A percentile compares a stretch with the other conserved stretches of the same genome.
Evolutionary conservation across 371 early-diverging fungal genomes (phyloP).

Genomic region (Mortierella sp.): DNA sequence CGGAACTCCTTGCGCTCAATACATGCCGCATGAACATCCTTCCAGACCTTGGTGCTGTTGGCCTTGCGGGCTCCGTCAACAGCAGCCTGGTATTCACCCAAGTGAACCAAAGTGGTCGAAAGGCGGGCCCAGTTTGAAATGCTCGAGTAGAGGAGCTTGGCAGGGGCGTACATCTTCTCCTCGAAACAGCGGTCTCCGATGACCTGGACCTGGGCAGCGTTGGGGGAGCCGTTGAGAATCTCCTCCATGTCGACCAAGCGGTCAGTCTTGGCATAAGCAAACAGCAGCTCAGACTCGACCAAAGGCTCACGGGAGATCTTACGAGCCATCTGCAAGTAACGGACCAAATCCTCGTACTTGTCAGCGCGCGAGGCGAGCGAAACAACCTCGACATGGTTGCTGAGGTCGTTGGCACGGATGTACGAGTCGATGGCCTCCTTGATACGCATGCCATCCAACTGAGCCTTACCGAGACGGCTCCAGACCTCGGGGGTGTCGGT

Average conservation of each 20-base stretch:
- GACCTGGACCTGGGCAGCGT: slow-evolving; percentile 92
- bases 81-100: slow-evolving; percentile 95
- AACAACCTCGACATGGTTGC: slow-evolving; percentile 93
- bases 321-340: slow-evolving; percentile 94
- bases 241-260: slow-evolving; percentile 94
- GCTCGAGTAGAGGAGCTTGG: slow-evolving; percentile 92
- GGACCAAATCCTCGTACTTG: slow-evolving; percentile 94
- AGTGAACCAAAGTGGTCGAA: slow-evolving; percentile 94
- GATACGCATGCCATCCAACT: slow-evolving; percentile 89
- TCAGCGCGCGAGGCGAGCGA: slow-evolving; percentile 81
- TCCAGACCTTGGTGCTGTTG: slow-evolving; percentile 97
- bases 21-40: slow-evolving; percentile 96
- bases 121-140: slow-evolving; percentile 97
- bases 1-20: slow-evolving; percentile 95
- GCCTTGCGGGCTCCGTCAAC: slow-evolving; percentile 99
- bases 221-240: slow-evolving; percentile 86
- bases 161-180: slow-evolving; percentile 91
- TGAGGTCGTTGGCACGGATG: slow-evolving; percentile 92
- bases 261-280: slow-evolving; percentile 94
- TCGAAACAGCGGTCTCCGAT: slow-evolving; percentile 98
- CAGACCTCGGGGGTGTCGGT: slow-evolving; percentile 92
- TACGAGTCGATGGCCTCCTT: slow-evolving; percentile 98
- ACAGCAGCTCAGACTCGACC: slow-evolving; percentile 95
- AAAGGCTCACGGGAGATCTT: slow-evolving; percentile 92
- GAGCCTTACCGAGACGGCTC: slow-evolving; percentile 96